Base-by-base conservation (phyloP, 106 monocot genomes). In the Dioscorea alata region DNA sequence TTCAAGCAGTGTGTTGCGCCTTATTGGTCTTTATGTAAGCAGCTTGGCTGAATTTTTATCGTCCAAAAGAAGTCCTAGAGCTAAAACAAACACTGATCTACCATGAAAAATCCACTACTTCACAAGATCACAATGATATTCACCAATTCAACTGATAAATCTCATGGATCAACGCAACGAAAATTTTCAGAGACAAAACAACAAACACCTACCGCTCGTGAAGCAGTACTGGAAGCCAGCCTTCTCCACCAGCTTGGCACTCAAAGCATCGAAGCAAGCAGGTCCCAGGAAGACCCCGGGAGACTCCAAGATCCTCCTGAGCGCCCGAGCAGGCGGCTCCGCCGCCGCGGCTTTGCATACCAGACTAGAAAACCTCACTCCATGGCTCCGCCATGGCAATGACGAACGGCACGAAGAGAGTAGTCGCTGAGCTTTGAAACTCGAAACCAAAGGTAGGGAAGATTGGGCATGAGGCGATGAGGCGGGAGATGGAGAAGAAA, bases 231-330 rank as follows among this genome's bases (percentile, higher is more conserved):
- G 23, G 68, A 99, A 99, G 4, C 90, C 92, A 10, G 97, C 92
- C 19, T 79, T 67, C 78, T 92, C 85, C 0, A 99, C 89, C 32
- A 99, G 92, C 76, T 81, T 92, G 13, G 92, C 97, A 42, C 92
- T 92, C 60, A 97, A 81, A 16, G 87, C 92, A 59, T 97, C 92
- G 65, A 87, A 92, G 77, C 86, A 89, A 1, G 89, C 92, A 5
- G 97, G 97, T 7, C 92, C 97, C 85, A 87, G 92, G 53, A 89
- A 87, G 64, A 79, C 79, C 33, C 97, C 97, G 0, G 97, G 85
- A 0, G 87, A 84, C 68, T 85, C 89, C 32, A 97, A 71, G 31
- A 97, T 60, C 65, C 65, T 69, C 76, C 97, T 64, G 54, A 97
- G 92, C 20, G 69, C 83, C 79, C 83, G 62, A 32, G 80, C 75